Evolutionary conservation across 1,139 yeast genomes (phyloP).

Genomic region (Geotrichum cucujoidarum): DNA sequence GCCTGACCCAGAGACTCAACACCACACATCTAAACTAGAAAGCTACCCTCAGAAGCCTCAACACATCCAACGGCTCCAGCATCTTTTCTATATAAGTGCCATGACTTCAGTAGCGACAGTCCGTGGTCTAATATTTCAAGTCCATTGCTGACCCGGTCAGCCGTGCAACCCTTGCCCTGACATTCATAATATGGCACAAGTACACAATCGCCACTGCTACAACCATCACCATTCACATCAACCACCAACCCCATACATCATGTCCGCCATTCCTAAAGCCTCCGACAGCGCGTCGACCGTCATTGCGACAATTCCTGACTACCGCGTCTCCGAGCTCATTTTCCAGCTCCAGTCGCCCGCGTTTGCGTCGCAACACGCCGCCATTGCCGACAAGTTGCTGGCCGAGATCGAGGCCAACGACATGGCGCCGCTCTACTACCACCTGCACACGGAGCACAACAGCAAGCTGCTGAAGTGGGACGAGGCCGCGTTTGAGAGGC

Average conservation of each 20-base stretch:
- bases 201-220: neutral
- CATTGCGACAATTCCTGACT: conserved; percentile 58
- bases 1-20: too few species aligned
- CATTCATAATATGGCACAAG: too few species aligned
- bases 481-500: conserved; percentile 47
- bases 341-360: conserved; percentile 52
- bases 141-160: too few species aligned
- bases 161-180: too few species aligned
- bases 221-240: neutral
- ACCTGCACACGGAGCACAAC: conserved; percentile 50
- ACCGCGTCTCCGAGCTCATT: conserved; percentile 69
- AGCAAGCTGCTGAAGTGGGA: conserved; percentile 47
- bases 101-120: too few species aligned
- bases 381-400: conserved; percentile 46
- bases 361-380: conserved; percentile 40
- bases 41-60: too few species aligned
- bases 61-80: too few species aligned
- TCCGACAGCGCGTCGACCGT: conserved; percentile 19
- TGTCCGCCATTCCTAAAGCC: conserved; percentile 16
- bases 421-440: conserved; percentile 81
- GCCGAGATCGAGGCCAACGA: conserved; percentile 53
- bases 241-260: neutral
- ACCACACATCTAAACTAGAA: too few species aligned
- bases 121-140: too few species aligned
- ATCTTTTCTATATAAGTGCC: too few species aligned